These are phyloP conservation scores for Rhizopogon vinicolor DNA, from an alignment of 768 basidiomycete species.

Conservation along the genomic window DNA sequence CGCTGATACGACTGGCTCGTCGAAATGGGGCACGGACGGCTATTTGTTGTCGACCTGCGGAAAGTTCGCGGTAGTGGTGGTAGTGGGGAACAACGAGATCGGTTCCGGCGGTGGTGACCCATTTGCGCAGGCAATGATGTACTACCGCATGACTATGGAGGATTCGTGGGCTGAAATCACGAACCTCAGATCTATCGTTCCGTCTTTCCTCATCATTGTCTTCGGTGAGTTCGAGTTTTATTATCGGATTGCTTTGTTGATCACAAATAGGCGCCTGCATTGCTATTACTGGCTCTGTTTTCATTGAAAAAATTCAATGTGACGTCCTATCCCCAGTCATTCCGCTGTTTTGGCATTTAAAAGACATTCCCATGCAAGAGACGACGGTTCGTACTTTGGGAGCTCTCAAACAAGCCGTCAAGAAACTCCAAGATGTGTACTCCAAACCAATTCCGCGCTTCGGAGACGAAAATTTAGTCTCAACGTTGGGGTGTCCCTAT, in stretches of 20 bases:
- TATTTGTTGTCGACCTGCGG: no score
- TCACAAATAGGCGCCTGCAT: not conserved
- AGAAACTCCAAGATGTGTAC: not conserved
- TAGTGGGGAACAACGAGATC: no score
- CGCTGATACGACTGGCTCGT: no score
- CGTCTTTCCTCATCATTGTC: not conserved
- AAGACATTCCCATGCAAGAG: not conserved
- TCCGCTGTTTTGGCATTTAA: not conserved
- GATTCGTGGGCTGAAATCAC: no score
- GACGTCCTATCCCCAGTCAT: not conserved
- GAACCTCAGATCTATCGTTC: not conserved
- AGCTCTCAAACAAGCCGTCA: not conserved
- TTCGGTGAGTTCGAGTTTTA: not conserved
- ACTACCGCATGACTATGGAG: no score
- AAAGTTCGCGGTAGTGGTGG: no score
- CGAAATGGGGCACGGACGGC: no score
- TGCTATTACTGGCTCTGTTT: not conserved
- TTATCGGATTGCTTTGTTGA: not conserved
- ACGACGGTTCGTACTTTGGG: not conserved
- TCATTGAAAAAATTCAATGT: not conserved
- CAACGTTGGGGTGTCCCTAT: not conserved
- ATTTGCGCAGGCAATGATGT: no score
- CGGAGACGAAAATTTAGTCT: not conserved
- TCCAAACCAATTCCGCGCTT: not conserved
- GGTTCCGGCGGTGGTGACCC: no score